Evolutionary conservation across 805 yeast genomes (phyloP).

Genomic region (Sugiyamaella smithiae): DNA sequence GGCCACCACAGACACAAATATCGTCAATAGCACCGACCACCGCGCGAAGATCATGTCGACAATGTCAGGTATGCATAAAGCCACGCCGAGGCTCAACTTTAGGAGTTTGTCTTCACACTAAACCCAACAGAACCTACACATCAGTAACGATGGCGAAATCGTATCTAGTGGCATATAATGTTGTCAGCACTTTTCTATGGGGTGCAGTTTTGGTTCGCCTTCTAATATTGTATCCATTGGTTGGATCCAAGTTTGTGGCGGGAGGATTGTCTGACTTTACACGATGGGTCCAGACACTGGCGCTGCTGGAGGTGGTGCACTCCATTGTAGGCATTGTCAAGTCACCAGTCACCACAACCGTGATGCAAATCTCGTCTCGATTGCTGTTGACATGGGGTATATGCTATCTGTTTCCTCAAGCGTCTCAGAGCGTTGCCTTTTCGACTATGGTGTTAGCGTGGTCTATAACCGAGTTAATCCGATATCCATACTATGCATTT

Average conservation of each 20-base stretch:
- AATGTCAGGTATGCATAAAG: no score
- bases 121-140: neutral
- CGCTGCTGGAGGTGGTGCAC: slow-evolving; percentile 77
- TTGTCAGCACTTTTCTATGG: slow-evolving; percentile 55
- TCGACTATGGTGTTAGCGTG: slow-evolving; percentile 73
- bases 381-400: slow-evolving; percentile 80
- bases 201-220: slow-evolving; percentile 47
- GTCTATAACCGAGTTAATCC: slow-evolving; percentile 89
- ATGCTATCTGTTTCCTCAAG: slow-evolving; percentile 67
- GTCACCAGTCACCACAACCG: slow-evolving; percentile 81
- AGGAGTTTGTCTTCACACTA: no score
- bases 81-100: neutral
- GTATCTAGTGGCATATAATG: slow-evolving; percentile 49
- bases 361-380: slow-evolving; percentile 84
- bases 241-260: slow-evolving; percentile 68
- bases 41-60: neutral
- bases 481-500: slow-evolving; percentile 85
- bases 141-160: slow-evolving; percentile 7
- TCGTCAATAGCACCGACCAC: slow-evolving; percentile 2
- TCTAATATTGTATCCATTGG: slow-evolving; percentile 36
- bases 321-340: slow-evolving; percentile 76
- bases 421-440: slow-evolving; percentile 48
- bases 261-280: slow-evolving; percentile 56
- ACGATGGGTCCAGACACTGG: slow-evolving; percentile 70
- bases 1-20: slow-evolving; percentile 12